Conservation (phyloP, 352 stramenopile genomes). For the Phytophthora foliorum region DNA sequence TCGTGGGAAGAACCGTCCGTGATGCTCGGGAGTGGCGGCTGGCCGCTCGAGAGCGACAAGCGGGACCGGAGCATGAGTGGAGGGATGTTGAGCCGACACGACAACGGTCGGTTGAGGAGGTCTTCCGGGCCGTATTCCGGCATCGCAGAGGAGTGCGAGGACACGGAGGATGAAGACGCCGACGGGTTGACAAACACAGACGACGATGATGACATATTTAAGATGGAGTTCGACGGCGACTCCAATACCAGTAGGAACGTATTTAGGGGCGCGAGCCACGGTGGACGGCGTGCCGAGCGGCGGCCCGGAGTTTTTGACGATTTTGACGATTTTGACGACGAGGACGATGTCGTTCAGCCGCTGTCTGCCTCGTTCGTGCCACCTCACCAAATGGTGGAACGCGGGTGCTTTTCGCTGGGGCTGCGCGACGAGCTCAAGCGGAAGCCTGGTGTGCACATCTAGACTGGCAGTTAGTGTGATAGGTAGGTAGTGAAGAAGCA, state of each 20-base stretch:
- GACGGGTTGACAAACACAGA: slow-evolving; percentile 44
- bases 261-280: slow-evolving; percentile 31
- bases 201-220: slow-evolving; percentile 76
- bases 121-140: slow-evolving; percentile 26
- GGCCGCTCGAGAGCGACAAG: slow-evolving; percentile 44
- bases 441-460: slow-evolving; percentile 42
- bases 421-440: slow-evolving; percentile 79
- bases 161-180: slow-evolving; percentile 55
- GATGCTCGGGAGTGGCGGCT: slow-evolving; percentile 45
- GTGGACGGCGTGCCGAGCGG: slow-evolving; percentile 9
- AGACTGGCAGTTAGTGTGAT: slow-evolving; percentile 19
- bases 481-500: slow-evolving; percentile 23
- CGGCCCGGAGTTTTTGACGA: slow-evolving; percentile 30
- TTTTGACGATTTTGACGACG: slow-evolving; percentile 34
- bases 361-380: slow-evolving; percentile 78
- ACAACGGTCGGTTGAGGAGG: slow-evolving; percentile 11
- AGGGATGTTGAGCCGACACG: slow-evolving; percentile 8
- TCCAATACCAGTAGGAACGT: slow-evolving; percentile 33
- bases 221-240: slow-evolving; percentile 74
- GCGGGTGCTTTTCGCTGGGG: slow-evolving; percentile 77
- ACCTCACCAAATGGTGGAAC: slow-evolving; percentile 77
- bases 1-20: slow-evolving; percentile 74
- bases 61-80: slow-evolving; percentile 11
- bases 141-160: slow-evolving; percentile 45
- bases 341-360: slow-evolving; percentile 35